Evolutionary conservation across 495 filamentous ascomycete species (phyloP).

Genomic region (Bacidia rubella): DNA sequence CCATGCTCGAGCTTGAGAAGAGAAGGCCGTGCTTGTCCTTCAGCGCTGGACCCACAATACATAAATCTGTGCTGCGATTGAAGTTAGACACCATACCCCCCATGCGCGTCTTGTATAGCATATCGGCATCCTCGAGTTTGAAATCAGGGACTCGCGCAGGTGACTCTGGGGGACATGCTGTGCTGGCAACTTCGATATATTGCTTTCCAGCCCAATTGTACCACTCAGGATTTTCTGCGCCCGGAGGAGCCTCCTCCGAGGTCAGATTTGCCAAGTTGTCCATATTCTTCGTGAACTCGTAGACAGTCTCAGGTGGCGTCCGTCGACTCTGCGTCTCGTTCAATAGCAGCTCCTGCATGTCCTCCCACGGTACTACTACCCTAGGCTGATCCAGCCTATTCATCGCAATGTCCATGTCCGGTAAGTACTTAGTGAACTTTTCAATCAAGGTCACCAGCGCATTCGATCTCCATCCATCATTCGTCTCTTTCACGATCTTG

Average conservation of each 20-base stretch:
- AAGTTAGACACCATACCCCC: slow-evolving; percentile 55
- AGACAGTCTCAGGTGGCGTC: slow-evolving; percentile 23
- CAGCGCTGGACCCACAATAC: slow-evolving; percentile 42
- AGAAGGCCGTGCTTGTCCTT: slow-evolving; percentile 55
- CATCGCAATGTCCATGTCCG: slow-evolving; percentile 59
- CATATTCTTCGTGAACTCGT: slow-evolving; percentile 26
- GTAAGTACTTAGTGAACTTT: slow-evolving; percentile 44
- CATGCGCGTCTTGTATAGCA: slow-evolving; percentile 21
- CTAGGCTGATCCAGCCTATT: slow-evolving; percentile 60
- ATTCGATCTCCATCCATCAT: slow-evolving; percentile 49
- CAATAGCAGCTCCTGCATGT: slow-evolving; percentile 42
- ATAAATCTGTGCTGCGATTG: slow-evolving; percentile 51
- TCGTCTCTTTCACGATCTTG: slow-evolving; percentile 38
- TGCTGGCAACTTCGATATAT: slow-evolving; percentile 49
- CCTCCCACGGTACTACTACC: slow-evolving; percentile 52
- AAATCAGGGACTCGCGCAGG: slow-evolving; percentile 31
- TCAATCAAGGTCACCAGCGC: slow-evolving; percentile 46
- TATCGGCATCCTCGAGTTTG: slow-evolving; percentile 24
- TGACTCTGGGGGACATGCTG: slow-evolving; percentile 47
- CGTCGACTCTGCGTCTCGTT: slow-evolving; percentile 36
- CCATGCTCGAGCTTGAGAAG: slow-evolving; percentile 47
- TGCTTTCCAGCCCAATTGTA: slow-evolving; percentile 25
- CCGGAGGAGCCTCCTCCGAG: slow-evolving; percentile 16
- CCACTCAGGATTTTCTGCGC: slow-evolving; percentile 17
- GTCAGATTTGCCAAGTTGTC: slow-evolving; percentile 17